Evolutionary conservation across 2,329 filamentous ascomycete genomes (phyloP).

Genomic region (Monosporascus sp.): DNA sequence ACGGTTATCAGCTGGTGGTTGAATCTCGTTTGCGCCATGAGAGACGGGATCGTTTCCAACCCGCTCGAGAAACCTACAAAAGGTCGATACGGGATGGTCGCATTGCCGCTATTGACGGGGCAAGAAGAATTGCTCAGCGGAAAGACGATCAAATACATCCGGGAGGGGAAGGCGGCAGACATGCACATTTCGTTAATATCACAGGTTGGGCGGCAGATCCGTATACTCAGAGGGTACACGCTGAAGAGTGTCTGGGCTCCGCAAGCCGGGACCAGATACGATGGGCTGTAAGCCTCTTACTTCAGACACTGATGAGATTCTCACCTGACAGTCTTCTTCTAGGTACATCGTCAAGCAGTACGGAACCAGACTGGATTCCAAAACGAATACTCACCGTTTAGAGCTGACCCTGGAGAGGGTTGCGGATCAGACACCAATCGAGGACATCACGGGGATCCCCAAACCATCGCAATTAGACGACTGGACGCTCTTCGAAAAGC

Average conservation of each 20-base stretch:
- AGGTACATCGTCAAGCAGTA: conserved; percentile 48
- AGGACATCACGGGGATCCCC: conserved; percentile 40
- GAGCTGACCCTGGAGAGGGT: conserved; percentile 42
- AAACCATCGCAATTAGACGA: conserved; percentile 51
- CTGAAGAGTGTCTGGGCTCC: conserved; percentile 49
- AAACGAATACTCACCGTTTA: conserved; percentile 36
- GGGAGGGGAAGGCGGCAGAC: conserved; percentile 36
- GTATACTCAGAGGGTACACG: conserved; percentile 46
- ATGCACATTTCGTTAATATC: conserved; percentile 45
- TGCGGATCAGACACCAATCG: conserved; percentile 34
- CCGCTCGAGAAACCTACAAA: conserved; percentile 39
- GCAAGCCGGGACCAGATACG: conserved; percentile 47
- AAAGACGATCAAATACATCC: conserved; percentile 36
- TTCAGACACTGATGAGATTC: neutral
- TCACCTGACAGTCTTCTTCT: neutral
- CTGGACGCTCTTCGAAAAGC: conserved; percentile 45
- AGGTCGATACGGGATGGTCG: conserved; percentile 38
- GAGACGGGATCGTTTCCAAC: conserved; percentile 47
- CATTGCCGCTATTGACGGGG: conserved; percentile 47
- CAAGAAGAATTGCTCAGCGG: conserved; percentile 37
- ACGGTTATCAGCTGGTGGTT: conserved; percentile 49
- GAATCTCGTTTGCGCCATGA: conserved; percentile 48
- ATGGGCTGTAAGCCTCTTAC: conserved; percentile 46
- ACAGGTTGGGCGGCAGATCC: conserved; percentile 42
- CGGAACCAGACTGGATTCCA: conserved; percentile 34